Evolutionary conservation across 2,329 filamentous ascomycete species (phyloP).

Genomic region (Aspergillus tanneri): DNA sequence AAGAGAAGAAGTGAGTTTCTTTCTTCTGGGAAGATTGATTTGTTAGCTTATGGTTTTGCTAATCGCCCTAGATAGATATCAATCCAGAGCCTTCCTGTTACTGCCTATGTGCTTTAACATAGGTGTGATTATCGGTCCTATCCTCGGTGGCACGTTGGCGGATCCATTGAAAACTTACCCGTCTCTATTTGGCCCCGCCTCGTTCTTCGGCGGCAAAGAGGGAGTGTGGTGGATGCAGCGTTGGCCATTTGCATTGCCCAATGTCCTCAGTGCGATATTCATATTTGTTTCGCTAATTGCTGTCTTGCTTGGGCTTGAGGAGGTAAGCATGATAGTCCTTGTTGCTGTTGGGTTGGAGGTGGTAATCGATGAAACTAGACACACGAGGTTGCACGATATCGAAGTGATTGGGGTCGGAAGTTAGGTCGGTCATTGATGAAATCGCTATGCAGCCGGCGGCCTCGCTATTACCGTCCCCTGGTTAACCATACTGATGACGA

Average conservation of each 20-base stretch:
- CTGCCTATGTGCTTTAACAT: slow-evolving; percentile 70
- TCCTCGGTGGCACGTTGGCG: slow-evolving; percentile 65
- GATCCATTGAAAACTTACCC: slow-evolving; percentile 65
- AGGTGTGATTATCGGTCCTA: slow-evolving; percentile 59
- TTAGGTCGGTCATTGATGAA: slow-evolving; percentile 38
- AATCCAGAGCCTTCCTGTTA: slow-evolving; percentile 57
- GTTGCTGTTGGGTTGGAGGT: not conserved
- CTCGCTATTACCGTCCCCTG: slow-evolving; percentile 38
- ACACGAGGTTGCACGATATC: slow-evolving; percentile 40
- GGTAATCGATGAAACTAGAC: slow-evolving; percentile 24
- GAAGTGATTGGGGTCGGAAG: slow-evolving; percentile 43
- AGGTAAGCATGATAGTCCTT: slow-evolving; percentile 46
- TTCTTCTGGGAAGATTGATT: not conserved
- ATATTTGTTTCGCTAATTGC: slow-evolving; percentile 56
- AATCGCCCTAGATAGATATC: slow-evolving; percentile 32
- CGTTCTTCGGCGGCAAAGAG: slow-evolving; percentile 54
- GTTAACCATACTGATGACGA: slow-evolving; percentile 28
- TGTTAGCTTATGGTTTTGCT: not conserved
- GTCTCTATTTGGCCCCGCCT: slow-evolving; percentile 60
- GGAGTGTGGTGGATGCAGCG: slow-evolving; percentile 63
- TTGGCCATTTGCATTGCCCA: slow-evolving; percentile 70
- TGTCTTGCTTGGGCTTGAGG: slow-evolving; percentile 66
- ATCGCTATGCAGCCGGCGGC: slow-evolving; percentile 24
- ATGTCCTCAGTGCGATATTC: slow-evolving; percentile 63
- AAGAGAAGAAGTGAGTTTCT: slow-evolving; percentile 60